A percentile compares a stretch with the other conserved stretches of the same genome.
These are phyloP conservation scores for Hemisphaericaspora xylanilytica DNA, from an alignment of 1,139 yeast species.

Conservation along the genomic window DNA sequence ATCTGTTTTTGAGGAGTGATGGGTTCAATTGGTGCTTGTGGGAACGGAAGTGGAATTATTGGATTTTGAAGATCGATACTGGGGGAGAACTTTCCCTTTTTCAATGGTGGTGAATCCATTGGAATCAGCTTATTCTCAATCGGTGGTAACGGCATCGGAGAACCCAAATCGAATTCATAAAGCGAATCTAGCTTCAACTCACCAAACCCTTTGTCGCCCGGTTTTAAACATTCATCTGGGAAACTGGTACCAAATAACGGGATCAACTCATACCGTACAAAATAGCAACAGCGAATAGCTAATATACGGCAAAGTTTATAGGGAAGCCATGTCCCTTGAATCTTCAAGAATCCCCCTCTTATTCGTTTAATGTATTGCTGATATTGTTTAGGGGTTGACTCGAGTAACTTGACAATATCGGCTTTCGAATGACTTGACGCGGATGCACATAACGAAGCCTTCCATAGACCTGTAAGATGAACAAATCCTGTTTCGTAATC, in stretches of 20 bases:
- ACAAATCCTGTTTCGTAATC: conserved; percentile 86
- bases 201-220: conserved; percentile 68
- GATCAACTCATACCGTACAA: conserved; percentile 70
- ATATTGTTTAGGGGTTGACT: conserved; percentile 66
- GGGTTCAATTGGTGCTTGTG: conserved; percentile 2
- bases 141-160: conserved; percentile 4
- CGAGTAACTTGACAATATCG: conserved; percentile 72
- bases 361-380: conserved; percentile 69
- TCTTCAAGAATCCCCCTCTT: conserved; percentile 87
- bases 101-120: conserved; percentile 1
- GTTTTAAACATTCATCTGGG: conserved; percentile 67
- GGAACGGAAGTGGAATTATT: conserved; percentile 3
- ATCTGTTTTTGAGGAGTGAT: conserved; percentile 2
- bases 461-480: conserved; percentile 90
- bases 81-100: neutral
- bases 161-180: conserved; percentile 17
- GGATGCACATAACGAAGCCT: conserved; percentile 49
- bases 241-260: conserved; percentile 80
- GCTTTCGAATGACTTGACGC: conserved; percentile 52
- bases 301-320: conserved; percentile 63
- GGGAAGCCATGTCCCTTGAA: conserved; percentile 96
- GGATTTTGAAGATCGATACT: neutral
- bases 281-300: conserved; percentile 75
- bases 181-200: conserved; percentile 47
- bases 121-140: conserved; percentile 5